A percentile compares a stretch with the other conserved stretches of the same genome.
phyloP scores from a whole-genome alignment of 2,329 filamentous ascomycete species.

The Coccinonectria pachysandricola region DNA sequence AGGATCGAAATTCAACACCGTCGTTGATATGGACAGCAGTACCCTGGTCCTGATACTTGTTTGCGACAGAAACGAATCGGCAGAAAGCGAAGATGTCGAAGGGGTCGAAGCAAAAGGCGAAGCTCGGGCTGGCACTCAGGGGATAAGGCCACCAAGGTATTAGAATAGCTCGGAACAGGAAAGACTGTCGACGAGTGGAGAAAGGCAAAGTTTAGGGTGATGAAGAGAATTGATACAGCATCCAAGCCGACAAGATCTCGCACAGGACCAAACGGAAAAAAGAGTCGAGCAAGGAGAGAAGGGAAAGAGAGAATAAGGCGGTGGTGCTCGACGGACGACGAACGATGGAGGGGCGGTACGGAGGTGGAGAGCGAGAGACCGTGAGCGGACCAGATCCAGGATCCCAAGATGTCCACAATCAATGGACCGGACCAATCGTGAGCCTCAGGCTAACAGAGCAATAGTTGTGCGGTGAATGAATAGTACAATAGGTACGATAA shows the following conservation, averaged over 20 bases:
- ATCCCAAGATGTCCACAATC: slow-evolving; percentile 12
- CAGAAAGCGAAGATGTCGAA: slow-evolving; percentile 19
- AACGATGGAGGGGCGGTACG: slow-evolving; percentile 11
- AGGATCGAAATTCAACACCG: slow-evolving; percentile 16
- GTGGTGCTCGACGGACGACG: slow-evolving; percentile 9
- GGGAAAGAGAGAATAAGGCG: slow-evolving; percentile 12
- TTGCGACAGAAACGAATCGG: slow-evolving; percentile 8
- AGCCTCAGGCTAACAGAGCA: slow-evolving; percentile 20
- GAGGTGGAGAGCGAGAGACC: slow-evolving; percentile 15
- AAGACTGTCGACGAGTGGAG: slow-evolving; percentile 23
- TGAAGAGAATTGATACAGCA: slow-evolving; percentile 17
- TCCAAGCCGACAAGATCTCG: slow-evolving; percentile 19
- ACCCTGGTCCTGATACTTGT: too few relatives aligned
- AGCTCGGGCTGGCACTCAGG: slow-evolving; percentile 9
- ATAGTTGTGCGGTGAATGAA: too few relatives aligned
- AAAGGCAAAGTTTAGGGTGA: slow-evolving; percentile 19
- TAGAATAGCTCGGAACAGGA: slow-evolving; percentile 21
- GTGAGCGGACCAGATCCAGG: slow-evolving; percentile 15
- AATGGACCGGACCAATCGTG: slow-evolving; percentile 12
- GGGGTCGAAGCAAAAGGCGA: slow-evolving; percentile 14
- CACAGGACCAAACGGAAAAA: slow-evolving; percentile 18
- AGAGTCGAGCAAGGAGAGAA: slow-evolving; percentile 10
- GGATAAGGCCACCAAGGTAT: slow-evolving; percentile 20
- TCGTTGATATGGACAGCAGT: too few relatives aligned
- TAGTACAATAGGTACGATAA: slow-evolving; percentile 20